Evolutionary conservation across 2,329 filamentous ascomycete species (phyloP).

Genomic region (Neobulgaria alba): DNA sequence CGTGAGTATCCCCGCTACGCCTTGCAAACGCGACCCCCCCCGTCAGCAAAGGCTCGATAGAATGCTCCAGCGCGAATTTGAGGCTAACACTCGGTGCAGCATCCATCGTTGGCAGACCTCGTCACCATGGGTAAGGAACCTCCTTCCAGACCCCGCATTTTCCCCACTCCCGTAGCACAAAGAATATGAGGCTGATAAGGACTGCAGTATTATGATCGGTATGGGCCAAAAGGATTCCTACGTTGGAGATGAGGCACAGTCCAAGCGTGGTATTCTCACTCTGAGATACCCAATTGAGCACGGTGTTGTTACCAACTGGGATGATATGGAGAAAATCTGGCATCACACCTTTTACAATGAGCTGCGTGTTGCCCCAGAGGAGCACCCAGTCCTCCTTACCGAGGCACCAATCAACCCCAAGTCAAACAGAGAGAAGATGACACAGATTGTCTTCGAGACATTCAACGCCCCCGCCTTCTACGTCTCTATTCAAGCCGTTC

Average conservation of each 20-base stretch:
- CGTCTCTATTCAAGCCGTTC: conserved; percentile 99
- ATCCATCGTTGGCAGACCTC: conserved; percentile 98
- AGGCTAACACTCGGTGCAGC: conserved; percentile 44
- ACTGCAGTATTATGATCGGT: conserved; percentile 95
- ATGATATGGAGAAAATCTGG: conserved; percentile 99
- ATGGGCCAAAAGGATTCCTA: conserved; percentile 99
- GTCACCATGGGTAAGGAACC: conserved; percentile 91
- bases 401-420: conserved; percentile 99
- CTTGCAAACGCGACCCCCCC: conserved; percentile 1
- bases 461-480: conserved; percentile 99
- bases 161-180: conserved; percentile 12
- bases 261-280: conserved; percentile 99
- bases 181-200: conserved; percentile 25
- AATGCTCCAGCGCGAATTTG: neutral
- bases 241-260: conserved; percentile 99
- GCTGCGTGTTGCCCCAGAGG: conserved; percentile 98
- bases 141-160: conserved; percentile 19
- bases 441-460: conserved; percentile 99
- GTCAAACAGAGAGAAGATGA: conserved; percentile 99
- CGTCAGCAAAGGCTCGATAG: neutral
- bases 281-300: conserved; percentile 99
- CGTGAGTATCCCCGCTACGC: conserved; percentile 60
- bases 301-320: conserved; percentile 99
- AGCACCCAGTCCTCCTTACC: conserved; percentile 98
- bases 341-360: conserved; percentile 99